Evolutionary conservation across 768 basidiomycete genomes (phyloP).

Genomic region (Mycena epipterygia): DNA sequence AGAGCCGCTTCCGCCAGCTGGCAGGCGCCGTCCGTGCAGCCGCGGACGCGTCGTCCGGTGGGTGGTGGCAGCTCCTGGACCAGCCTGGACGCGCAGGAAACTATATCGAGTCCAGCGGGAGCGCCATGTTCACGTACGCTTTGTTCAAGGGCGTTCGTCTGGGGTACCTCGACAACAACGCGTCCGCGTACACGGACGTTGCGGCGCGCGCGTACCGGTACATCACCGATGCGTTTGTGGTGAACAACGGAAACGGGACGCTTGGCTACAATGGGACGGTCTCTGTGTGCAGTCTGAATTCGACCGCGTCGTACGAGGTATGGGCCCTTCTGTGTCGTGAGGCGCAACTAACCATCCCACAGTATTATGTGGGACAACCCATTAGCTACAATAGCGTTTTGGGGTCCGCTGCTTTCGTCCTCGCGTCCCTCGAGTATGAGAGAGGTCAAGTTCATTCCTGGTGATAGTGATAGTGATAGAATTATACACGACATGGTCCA

Average conservation of each 20-base stretch:
- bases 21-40: constrained; percentile 26
- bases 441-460: too few relatives aligned
- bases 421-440: constrained; percentile 41
- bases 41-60: constrained; percentile 36
- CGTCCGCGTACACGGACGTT: constrained; percentile 15
- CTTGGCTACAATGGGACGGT: constrained; percentile 42
- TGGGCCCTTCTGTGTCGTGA: background rate
- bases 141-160: constrained; percentile 40
- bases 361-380: constrained; percentile 41
- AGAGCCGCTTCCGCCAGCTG: constrained; percentile 13
- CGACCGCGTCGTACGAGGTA: constrained; percentile 31
- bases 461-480: too few relatives aligned
- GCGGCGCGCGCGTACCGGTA: constrained; percentile 40
- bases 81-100: constrained; percentile 43
- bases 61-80: constrained; percentile 45
- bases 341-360: background rate
- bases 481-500: too few relatives aligned
- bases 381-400: constrained; percentile 38
- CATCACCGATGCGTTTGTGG: constrained; percentile 37
- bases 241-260: constrained; percentile 39
- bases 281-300: constrained; percentile 35
- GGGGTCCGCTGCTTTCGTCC: constrained; percentile 38
- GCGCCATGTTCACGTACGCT: constrained; percentile 43
- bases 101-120: constrained; percentile 45
- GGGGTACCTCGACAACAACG: constrained; percentile 38